phyloP scores from a whole-genome alignment of 2,329 filamentous ascomycete species.

The Aspergillus tamarii region DNA sequence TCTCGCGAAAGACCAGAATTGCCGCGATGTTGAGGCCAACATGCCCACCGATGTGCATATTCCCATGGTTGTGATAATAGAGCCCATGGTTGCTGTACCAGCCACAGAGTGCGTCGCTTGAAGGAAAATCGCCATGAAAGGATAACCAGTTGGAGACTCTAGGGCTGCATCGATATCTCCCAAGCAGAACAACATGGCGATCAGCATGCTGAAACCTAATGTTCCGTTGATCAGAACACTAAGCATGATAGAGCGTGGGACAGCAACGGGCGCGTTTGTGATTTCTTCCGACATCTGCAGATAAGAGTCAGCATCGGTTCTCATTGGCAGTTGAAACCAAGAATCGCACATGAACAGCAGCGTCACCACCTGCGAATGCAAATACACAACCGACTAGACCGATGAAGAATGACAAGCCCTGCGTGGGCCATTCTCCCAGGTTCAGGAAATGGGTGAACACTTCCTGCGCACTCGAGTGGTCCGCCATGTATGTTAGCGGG shows the following conservation, averaged over 20 bases:
- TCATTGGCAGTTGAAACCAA: neutral
- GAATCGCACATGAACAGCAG: slow-evolving; percentile 42
- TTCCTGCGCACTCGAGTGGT: slow-evolving; percentile 42
- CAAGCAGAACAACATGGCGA: slow-evolving; percentile 44
- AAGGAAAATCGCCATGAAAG: slow-evolving; percentile 39
- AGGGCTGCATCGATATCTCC: slow-evolving; percentile 36
- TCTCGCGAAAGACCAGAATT: slow-evolving; percentile 34
- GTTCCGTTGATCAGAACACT: slow-evolving; percentile 40
- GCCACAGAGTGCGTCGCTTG: slow-evolving; percentile 32
- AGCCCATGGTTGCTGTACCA: slow-evolving; percentile 30
- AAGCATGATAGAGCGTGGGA: slow-evolving; percentile 43
- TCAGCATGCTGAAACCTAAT: slow-evolving; percentile 41
- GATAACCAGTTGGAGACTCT: slow-evolving; percentile 32
- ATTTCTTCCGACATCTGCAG: slow-evolving; percentile 45
- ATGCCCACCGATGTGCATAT: slow-evolving; percentile 37
- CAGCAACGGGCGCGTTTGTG: slow-evolving; percentile 37
- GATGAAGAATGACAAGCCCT: slow-evolving; percentile 45
- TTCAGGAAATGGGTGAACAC: slow-evolving; percentile 56
- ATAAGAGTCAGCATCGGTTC: neutral
- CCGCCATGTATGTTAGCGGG: slow-evolving; percentile 47
- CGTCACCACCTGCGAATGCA: slow-evolving; percentile 42
- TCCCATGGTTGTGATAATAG: slow-evolving; percentile 33
- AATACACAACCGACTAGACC: slow-evolving; percentile 40
- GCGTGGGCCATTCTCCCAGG: slow-evolving; percentile 47
- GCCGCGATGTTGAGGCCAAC: slow-evolving; percentile 50